Conservation (phyloP, 2,329 filamentous ascomycete species). For the Neonectria faginata region DNA sequence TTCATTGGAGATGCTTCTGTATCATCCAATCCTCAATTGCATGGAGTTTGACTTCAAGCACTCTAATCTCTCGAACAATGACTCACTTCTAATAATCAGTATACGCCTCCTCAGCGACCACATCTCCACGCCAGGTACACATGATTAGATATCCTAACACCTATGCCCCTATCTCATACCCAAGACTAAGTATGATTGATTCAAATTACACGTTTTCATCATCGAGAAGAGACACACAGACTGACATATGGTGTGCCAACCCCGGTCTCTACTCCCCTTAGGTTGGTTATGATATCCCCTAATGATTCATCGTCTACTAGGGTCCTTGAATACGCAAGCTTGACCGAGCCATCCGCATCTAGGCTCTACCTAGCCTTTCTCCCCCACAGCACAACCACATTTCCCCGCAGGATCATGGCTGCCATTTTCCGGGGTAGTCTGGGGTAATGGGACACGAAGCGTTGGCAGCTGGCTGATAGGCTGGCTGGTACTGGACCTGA, state of each 20-base stretch:
- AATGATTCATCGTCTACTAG: conserved; percentile 27
- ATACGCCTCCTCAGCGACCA: background rate
- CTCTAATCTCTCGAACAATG: background rate
- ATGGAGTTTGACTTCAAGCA: background rate
- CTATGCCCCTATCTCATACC: background rate
- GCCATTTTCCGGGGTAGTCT: conserved; percentile 39
- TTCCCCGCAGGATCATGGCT: conserved; percentile 30
- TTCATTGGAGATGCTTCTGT: background rate
- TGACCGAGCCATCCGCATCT: background rate
- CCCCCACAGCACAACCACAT: conserved; percentile 10
- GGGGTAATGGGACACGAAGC: conserved; percentile 21
- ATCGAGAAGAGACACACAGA: background rate
- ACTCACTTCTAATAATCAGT: background rate
- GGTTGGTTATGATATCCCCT: conserved; percentile 5
- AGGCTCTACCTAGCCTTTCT: background rate
- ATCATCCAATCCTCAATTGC: background rate
- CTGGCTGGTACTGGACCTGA: background rate
- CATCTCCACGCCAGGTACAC: background rate
- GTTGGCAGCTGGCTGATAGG: conserved; percentile 1
- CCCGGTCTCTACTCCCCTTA: background rate
- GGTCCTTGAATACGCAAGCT: conserved; percentile 3
- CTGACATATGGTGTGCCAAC: background rate
- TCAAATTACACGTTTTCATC: background rate
- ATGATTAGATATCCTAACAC: background rate
- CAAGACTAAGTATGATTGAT: too few species aligned